Evolutionary conservation across 192 early-diverging fungal genomes (phyloP).

Genomic region (Podila clonocystis): DNA sequence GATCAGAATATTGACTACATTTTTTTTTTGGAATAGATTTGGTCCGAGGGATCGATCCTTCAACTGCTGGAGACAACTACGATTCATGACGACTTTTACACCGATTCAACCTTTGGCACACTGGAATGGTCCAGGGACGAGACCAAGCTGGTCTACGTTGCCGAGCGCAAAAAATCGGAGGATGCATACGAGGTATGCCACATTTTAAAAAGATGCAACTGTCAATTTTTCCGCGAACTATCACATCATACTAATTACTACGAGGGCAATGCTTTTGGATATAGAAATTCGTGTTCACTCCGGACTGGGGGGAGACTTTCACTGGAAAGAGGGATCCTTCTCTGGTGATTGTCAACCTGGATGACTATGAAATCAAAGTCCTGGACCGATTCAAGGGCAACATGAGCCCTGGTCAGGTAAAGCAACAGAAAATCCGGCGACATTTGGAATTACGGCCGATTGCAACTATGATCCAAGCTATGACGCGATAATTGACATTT

Average conservation of each 20-base stretch:
- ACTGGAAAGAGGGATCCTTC: constrained; percentile 64
- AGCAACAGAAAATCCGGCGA: background rate
- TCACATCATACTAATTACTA: background rate
- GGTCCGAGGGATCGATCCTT: constrained; percentile 60
- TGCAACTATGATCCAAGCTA: background rate
- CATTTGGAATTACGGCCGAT: constrained; percentile 1
- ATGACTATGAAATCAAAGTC: constrained; percentile 40
- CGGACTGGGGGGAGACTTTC: constrained; percentile 80
- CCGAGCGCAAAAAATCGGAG: constrained; percentile 69
- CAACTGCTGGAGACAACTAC: constrained; percentile 72
- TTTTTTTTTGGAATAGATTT: constrained; percentile 43
- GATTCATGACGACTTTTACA: constrained; percentile 76
- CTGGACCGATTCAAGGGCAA: constrained; percentile 46
- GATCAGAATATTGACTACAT: too few species aligned
- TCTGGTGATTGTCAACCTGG: constrained; percentile 65
- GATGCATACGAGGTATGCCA: constrained; percentile 45
- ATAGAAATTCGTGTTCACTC: constrained; percentile 58
- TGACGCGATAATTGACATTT: background rate
- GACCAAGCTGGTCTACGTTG: constrained; percentile 69
- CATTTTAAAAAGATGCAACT: background rate
- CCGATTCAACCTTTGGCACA: constrained; percentile 71
- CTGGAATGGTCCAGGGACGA: constrained; percentile 70
- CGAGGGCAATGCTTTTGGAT: too few species aligned
- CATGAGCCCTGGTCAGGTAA: constrained; percentile 52
- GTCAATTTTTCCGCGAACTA: background rate